These are phyloP conservation scores for Eucalyptus polyanthemos DNA, from an alignment of 345 rosid species.

Conservation along the genomic window DNA sequence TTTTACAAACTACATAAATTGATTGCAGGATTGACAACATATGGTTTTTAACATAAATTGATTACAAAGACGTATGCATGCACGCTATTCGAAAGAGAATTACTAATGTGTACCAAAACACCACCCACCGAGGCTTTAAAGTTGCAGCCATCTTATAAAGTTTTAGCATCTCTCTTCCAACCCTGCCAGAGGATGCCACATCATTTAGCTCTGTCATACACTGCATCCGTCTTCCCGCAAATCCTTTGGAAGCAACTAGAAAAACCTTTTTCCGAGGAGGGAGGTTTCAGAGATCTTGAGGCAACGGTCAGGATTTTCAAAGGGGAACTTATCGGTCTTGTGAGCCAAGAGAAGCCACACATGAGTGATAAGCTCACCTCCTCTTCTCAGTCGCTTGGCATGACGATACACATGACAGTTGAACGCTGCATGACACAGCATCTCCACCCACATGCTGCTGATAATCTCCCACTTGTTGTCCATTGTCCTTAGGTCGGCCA, in stretches of 20 bases:
- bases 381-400: background rate
- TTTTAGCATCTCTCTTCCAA: background rate
- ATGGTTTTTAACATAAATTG: background rate
- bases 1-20: too few species aligned
- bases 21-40: background rate
- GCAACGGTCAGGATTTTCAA: fast-evolving
- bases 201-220: too few species aligned
- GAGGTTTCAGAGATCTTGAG: background rate
- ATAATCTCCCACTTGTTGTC: background rate
- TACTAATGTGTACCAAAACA: too few species aligned
- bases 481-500: background rate
- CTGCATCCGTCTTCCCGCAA: background rate
- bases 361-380: background rate
- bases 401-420: background rate
- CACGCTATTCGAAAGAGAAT: too few species aligned
- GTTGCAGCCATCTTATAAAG: background rate
- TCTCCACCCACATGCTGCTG: background rate
- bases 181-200: background rate
- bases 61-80: too few species aligned
- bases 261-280: background rate
- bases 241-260: background rate
- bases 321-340: background rate
- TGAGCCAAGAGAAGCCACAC: background rate
- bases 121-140: too few species aligned
- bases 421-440: background rate